Evolutionary conservation across 2,329 filamentous ascomycete species (phyloP).

Genomic region (Sporothrix pseudoabietina): DNA sequence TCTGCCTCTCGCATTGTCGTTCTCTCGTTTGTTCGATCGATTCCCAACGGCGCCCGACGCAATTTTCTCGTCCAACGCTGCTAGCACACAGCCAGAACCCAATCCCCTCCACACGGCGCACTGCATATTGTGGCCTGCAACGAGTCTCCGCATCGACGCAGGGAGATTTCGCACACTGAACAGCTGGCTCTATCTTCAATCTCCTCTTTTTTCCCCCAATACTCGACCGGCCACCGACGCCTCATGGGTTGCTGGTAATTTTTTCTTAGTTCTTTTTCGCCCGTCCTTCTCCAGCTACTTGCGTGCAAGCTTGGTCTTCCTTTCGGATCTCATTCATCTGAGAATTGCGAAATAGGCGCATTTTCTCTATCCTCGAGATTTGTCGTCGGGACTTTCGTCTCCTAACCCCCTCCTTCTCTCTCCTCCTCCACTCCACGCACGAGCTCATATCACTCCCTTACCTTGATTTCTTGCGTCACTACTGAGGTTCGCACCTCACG

Average conservation of each 20-base stretch:
- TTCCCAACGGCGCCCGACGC: slow-evolving; percentile 12
- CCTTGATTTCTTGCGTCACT: neutral
- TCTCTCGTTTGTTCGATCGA: neutral
- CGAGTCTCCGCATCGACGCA: slow-evolving; percentile 14
- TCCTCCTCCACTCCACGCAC: neutral
- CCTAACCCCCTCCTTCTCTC: neutral
- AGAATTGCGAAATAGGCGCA: neutral
- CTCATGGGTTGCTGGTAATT: slow-evolving; percentile 2
- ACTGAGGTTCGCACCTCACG: neutral
- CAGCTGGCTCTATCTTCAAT: neutral
- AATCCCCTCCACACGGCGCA: neutral
- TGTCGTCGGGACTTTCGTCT: neutral
- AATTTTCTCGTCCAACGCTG: neutral
- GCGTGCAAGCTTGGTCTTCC: neutral
- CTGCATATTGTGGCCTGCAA: neutral
- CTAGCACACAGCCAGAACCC: neutral
- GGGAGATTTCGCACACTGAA: neutral
- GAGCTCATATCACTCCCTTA: neutral
- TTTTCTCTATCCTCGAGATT: neutral
- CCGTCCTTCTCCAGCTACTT: neutral
- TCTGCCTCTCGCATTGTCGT: neutral
- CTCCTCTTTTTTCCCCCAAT: neutral
- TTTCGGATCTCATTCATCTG: neutral
- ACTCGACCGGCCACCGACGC: neutral
- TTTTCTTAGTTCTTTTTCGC: neutral